Conservation (phyloP, 768 basidiomycete genomes). For the Suillus tomentosus region DNA sequence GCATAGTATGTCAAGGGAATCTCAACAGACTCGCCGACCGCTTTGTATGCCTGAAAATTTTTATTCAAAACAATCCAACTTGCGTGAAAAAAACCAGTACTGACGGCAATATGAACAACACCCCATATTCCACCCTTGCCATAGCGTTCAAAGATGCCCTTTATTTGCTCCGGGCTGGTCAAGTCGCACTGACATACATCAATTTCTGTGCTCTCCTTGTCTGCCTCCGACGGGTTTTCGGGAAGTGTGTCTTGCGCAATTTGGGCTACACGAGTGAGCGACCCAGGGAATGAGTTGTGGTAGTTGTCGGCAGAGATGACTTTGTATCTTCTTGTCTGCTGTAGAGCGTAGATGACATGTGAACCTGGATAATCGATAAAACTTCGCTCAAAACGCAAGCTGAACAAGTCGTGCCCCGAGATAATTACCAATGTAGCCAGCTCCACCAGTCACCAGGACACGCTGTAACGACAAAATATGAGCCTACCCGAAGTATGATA, state of each 20-base stretch:
- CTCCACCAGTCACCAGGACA: constrained; percentile 76
- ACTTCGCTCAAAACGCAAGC: constrained; percentile 15
- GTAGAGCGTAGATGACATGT: constrained; percentile 86
- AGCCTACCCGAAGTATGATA: constrained; percentile 10
- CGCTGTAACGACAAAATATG: constrained; percentile 40
- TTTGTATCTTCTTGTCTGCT: constrained; percentile 86
- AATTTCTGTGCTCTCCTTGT: constrained; percentile 72
- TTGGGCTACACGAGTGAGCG: constrained; percentile 75
- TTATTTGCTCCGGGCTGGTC: constrained; percentile 68
- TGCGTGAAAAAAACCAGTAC: constrained; percentile 31
- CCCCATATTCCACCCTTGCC: constrained; percentile 94
- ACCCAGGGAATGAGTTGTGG: constrained; percentile 83
- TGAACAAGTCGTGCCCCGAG: constrained; percentile 14
- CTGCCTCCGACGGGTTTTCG: constrained; percentile 60
- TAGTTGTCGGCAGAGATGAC: constrained; percentile 95
- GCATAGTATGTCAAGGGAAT: constrained; percentile 91
- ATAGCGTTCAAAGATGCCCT: constrained; percentile 80
- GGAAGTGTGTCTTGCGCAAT: constrained; percentile 78
- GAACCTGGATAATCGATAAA: constrained; percentile 58
- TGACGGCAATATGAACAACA: constrained; percentile 90
- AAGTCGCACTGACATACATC: constrained; percentile 75
- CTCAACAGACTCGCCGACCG: constrained; percentile 95
- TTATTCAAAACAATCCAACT: neutral
- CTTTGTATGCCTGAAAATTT: constrained; percentile 81
- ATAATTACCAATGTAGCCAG: constrained; percentile 82